phyloP scores from a whole-genome alignment of 345 rosid species.

The Sonneratia caseolaris region DNA sequence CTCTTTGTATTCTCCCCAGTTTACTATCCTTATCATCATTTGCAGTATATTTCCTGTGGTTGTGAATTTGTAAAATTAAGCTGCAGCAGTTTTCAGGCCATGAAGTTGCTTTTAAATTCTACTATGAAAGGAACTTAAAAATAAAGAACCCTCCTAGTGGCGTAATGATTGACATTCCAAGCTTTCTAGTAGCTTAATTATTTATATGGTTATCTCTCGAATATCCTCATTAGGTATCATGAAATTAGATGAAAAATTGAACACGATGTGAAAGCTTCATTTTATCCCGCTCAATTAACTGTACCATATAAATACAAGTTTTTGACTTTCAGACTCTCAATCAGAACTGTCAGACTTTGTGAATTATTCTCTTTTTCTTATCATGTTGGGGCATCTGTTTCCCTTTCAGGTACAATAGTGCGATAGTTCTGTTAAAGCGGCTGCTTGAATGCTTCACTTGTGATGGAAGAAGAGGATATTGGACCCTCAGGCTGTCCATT shows the following conservation, averaged over 20 bases:
- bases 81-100: background rate
- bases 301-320: constrained; percentile 5
- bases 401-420: constrained; percentile 52
- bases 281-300: background rate
- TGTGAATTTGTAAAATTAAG: background rate
- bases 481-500: constrained; percentile 82
- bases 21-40: background rate
- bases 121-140: background rate
- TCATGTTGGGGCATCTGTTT: constrained; percentile 5
- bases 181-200: background rate
- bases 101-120: background rate
- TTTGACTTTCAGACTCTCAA: background rate
- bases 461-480: constrained; percentile 84
- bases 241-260: background rate
- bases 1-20: background rate
- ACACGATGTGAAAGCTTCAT: background rate
- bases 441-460: constrained; percentile 49
- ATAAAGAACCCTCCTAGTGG: background rate
- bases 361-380: background rate
- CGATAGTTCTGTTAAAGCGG: constrained; percentile 42
- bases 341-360: background rate
- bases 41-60: background rate
- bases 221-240: background rate
- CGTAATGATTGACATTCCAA: background rate
- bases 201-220: background rate